Conservation (phyloP, 179 eudicot genomes). For the Beta lomatogona region DNA sequence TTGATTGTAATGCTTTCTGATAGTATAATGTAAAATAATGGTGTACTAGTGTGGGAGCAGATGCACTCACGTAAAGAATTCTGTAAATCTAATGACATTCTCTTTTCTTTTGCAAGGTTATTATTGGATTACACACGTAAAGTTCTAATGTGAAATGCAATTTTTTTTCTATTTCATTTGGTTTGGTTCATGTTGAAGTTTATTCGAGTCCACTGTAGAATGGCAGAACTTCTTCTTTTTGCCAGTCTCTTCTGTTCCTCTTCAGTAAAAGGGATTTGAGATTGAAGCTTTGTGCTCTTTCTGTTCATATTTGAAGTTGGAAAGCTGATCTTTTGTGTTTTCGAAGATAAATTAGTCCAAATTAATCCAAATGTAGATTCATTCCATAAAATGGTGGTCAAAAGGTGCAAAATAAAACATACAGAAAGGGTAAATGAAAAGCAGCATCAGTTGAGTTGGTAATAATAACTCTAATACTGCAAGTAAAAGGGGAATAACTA, state of each 20-base stretch:
- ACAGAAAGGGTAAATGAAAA: conserved; percentile 1
- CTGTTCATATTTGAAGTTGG: neutral
- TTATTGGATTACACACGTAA: too few relatives aligned
- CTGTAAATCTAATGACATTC: neutral
- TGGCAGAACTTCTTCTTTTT: too few relatives aligned
- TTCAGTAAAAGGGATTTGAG: neutral
- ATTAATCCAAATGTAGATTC: conserved; percentile 12
- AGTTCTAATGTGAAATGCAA: neutral
- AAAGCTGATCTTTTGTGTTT: neutral
- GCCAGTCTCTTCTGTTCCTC: neutral
- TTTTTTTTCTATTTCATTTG: neutral
- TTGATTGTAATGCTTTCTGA: neutral
- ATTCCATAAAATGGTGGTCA: conserved; percentile 16
- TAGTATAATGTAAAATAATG: neutral
- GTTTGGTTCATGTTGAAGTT: neutral
- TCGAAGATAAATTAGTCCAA: neutral
- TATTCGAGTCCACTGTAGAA: too few relatives aligned
- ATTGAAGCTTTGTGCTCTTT: neutral
- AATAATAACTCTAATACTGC: neutral
- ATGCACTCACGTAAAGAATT: neutral
- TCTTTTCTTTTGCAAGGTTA: neutral
- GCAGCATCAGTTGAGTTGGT: neutral
- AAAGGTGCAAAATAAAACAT: neutral
- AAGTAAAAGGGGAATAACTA: neutral
- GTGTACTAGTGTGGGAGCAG: neutral